Evolutionary conservation across 257 asterid species (phyloP), one percentile per base, ranked within the genome.

Genomic region (Verbascum thapsus): DNA sequence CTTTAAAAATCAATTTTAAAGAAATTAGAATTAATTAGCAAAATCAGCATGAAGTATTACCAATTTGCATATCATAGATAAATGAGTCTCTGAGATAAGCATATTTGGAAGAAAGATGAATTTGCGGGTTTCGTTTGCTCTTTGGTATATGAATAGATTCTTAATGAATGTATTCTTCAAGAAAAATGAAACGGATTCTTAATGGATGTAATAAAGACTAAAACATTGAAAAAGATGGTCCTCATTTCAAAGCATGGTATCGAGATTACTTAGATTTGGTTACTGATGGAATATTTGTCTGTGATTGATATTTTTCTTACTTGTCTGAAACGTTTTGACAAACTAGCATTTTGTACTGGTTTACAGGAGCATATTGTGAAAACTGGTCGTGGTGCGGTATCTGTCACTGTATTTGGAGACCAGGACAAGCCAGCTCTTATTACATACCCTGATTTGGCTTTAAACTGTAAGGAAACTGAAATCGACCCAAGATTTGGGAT

Each of bases 381-480:
- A 79, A 94, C 99, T 71, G 74, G 83, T 66, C 57, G 48, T 61
- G 99, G 99, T 67, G 73, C 71, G 32, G 80, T 94, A 71, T 90
- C 99, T 12, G 96, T 94, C 74, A 61, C 85, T 47, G 86, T 94
- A 60, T 88, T 83, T 34, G 99, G 99, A 53, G 96, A 94, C 74
- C 97, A 61, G 64, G 99, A 87, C 82, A 94, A 90, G 77, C 97
- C 97, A 12, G 96, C 96, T 72, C 88, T 94, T 17, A 74, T 90
- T 59, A 94, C 97, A 10, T 94, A 90, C 77, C 99, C 99, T 18
- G 97, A 94, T 74, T 83, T 94, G 81, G 97, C 96, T 50, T 75
- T 90, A 64, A 90, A 94, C 74, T 80, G 99, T 94, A 76, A 92
- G 95, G n/a, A 58, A 68, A 40, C 47, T 30, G n/a, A 11, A 32